A percentile compares a stretch with the other conserved stretches of the same genome.
These are phyloP conservation scores for Plantago elongata DNA, from an alignment of 257 asterid genomes.

Conservation along the genomic window DNA sequence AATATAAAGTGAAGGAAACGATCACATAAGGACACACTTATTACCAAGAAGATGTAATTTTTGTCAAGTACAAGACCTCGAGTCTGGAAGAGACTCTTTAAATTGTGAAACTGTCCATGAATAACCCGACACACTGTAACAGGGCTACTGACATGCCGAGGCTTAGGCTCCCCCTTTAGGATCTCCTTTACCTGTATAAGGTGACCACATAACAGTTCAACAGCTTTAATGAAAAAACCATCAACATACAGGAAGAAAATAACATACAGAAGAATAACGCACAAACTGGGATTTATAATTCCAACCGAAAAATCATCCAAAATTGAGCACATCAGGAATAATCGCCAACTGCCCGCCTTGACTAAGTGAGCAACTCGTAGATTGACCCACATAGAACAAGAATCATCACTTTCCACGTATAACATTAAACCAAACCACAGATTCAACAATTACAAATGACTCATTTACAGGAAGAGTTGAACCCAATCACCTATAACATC, in stretches of 20 bases:
- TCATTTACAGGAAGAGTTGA: too few species aligned
- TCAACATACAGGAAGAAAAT: too few species aligned
- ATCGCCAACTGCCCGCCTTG: too few species aligned
- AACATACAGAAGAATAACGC: too few species aligned
- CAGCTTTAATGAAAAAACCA: background rate
- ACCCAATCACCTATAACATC: background rate
- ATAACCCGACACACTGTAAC: constrained; percentile 99
- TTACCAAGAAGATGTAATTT: constrained; percentile 95
- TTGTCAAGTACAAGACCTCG: constrained; percentile 99
- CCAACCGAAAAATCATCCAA: background rate
- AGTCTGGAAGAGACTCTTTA: constrained; percentile 97
- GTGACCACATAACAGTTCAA: constrained; percentile 2
- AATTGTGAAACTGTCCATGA: constrained; percentile 94
- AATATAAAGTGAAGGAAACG: constrained; percentile 7
- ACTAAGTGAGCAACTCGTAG: too few species aligned
- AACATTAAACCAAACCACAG: too few species aligned
- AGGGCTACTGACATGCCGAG: constrained; percentile 96
- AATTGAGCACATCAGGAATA: background rate
- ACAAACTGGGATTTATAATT: constrained; percentile 5
- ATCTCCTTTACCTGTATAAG: constrained; percentile 88
- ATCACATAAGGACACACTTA: background rate
- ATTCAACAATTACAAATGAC: background rate
- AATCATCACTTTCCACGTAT: background rate
- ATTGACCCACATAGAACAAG: background rate
- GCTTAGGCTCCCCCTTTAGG: constrained; percentile 96